phyloP scores from a whole-genome alignment of 352 stramenopile genomes.

The Lagenidium sp. region DNA sequence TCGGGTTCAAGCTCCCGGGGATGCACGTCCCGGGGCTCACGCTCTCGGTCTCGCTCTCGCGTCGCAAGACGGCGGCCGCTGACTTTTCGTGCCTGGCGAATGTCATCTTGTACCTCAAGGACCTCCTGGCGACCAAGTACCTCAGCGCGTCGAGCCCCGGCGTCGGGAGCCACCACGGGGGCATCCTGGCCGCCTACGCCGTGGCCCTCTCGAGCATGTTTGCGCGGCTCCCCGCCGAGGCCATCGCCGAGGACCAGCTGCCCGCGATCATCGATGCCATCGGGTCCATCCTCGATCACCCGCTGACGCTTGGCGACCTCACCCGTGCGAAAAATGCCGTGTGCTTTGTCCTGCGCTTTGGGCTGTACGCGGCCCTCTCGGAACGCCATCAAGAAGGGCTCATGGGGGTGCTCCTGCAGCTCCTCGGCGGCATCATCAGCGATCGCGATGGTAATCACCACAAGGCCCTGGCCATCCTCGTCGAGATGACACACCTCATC shows the following conservation, averaged over 20 bases:
- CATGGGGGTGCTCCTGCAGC: constrained; percentile 44
- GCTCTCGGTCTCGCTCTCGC: constrained; percentile 35
- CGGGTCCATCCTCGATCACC: constrained; percentile 58
- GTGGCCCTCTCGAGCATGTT: constrained; percentile 76
- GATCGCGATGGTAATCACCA: constrained; percentile 17
- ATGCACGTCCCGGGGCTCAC: constrained; percentile 38
- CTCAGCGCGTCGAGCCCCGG: constrained; percentile 13
- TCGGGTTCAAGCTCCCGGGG: constrained; percentile 53
- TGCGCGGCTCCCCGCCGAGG: constrained; percentile 49
- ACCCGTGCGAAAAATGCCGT: constrained; percentile 74
- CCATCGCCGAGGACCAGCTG: constrained; percentile 50
- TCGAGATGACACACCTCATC: constrained; percentile 23
- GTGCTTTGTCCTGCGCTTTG: constrained; percentile 64
- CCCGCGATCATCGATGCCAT: constrained; percentile 56
- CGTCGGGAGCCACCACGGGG: constrained; percentile 26
- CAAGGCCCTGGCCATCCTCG: constrained; percentile 19
- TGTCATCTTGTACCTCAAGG: constrained; percentile 73
- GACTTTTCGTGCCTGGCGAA: constrained; percentile 71
- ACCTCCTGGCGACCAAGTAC: constrained; percentile 56
- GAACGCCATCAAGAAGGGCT: constrained; percentile 62
- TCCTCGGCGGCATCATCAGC: constrained; percentile 18
- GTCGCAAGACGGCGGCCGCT: constrained; percentile 42
- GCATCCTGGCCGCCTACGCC: constrained; percentile 58
- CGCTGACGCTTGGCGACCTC: constrained; percentile 61
- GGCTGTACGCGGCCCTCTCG: constrained; percentile 42